Evolutionary conservation across 495 filamentous ascomycete species (phyloP), one percentile per base, ranked within the genome.

Genomic region (Penicillium verhagenii): DNA sequence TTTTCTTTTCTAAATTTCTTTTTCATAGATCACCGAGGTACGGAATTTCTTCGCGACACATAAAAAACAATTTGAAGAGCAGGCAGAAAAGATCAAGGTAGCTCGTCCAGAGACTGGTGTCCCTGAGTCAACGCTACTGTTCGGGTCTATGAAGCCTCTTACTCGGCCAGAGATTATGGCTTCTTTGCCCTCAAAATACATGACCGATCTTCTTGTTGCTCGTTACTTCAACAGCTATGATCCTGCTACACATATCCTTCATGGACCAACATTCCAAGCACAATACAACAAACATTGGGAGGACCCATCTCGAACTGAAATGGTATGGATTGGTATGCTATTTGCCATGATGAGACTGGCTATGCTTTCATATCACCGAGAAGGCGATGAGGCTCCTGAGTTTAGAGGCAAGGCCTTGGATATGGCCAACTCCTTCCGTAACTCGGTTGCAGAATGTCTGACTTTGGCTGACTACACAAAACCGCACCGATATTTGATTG

Each of bases 331-430:
- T 57, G 93, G 88, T 6, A 77, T 97, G 64, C 78, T 94, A 9
- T 97, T 90, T 71, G 83, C 89, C 3, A 87, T 97, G 74, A 82
- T 97, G 77, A 88, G 89, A 62, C 73, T 97, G 21, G 90, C 95
- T 2, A 87, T 97, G 83, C 81, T 95, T 47, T 96, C 93, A 37
- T 97, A 96, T 67, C 79, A 89, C 66, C 85, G 86, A 50, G 89
- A 94, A 56, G 90, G 90, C 14, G 94, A 97, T 63, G 93, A 96
- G 66, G 94, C 93, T 24, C 85, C 89, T 0, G 92, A 97, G 67
- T 96, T 82, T 62, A 71, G 77, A 44, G 82, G 74, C 50, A 86
- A 87, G 68, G 80, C 87, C 3, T 67, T 90, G 31, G 87, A 93
- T 53, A 81, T 95, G 73, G 90, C 91, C 14, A 81, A 82, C 26